Conservation (phyloP, 148 eudicot genomes). For the Cornus kousa region DNA sequence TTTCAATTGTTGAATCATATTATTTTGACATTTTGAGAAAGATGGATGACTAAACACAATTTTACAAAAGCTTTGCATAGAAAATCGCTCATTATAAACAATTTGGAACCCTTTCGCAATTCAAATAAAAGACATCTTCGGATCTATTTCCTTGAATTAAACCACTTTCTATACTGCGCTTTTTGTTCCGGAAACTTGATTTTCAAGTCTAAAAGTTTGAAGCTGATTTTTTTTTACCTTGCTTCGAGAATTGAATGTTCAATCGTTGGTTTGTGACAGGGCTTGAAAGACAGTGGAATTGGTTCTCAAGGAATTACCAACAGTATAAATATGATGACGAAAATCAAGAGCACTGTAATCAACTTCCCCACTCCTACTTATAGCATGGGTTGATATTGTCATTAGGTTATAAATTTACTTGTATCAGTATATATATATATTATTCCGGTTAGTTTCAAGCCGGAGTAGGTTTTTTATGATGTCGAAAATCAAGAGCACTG, state of each 20-base stretch:
- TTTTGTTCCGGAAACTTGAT: too few relatives aligned
- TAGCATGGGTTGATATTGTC: slow-evolving; percentile 37
- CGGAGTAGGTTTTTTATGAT: slow-evolving; percentile 37
- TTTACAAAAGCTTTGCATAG: background rate
- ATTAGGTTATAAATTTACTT: slow-evolving; percentile 3
- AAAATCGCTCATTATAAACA: background rate
- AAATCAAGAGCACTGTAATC: slow-evolving; percentile 54
- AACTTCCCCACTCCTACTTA: slow-evolving; percentile 50
- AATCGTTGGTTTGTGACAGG: slow-evolving; percentile 25
- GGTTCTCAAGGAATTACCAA: slow-evolving; percentile 57
- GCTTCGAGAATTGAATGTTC: background rate
- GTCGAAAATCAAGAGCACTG: slow-evolving; percentile 57
- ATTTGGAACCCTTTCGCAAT: too few relatives aligned
- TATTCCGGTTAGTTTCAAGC: too few relatives aligned
- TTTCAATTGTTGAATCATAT: too few relatives aligned
- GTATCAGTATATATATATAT: too few relatives aligned
- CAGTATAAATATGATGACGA: slow-evolving; percentile 61
- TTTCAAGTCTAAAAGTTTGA: background rate
- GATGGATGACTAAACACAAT: background rate
- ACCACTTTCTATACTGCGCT: too few relatives aligned
- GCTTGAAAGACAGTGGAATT: slow-evolving; percentile 56
- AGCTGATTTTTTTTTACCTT: background rate
- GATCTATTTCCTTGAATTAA: too few relatives aligned
- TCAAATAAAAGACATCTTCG: too few relatives aligned
- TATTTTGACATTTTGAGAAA: background rate